Conservation (phyloP, 257 asterid genomes). For the Solanum infundibuliforme region DNA sequence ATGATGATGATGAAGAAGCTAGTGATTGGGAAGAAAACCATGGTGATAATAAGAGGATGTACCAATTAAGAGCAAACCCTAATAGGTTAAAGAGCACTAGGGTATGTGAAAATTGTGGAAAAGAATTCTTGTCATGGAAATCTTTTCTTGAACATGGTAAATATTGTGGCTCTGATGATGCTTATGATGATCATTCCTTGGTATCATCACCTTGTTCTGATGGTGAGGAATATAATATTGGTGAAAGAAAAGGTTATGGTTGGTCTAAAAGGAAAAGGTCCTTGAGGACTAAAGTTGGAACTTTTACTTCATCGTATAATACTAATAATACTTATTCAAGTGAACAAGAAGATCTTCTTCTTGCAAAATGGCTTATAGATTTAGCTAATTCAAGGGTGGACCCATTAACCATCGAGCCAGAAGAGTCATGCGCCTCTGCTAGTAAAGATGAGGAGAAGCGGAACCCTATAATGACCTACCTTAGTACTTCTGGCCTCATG, state of each 20-base stretch:
- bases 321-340: slow-evolving; percentile 9
- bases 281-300: slow-evolving; percentile 48
- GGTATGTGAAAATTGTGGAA: slow-evolving; percentile 79
- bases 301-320: slow-evolving; percentile 13
- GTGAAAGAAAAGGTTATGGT: slow-evolving; percentile 22
- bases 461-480: slow-evolving; percentile 13
- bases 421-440: slow-evolving; percentile 75
- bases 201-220: slow-evolving; percentile 51
- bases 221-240: slow-evolving; percentile 26
- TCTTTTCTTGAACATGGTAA: slow-evolving; percentile 91
- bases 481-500: neutral
- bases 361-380: slow-evolving; percentile 66
- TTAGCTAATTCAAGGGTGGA: slow-evolving; percentile 55
- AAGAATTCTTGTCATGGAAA: slow-evolving; percentile 87
- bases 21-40: slow-evolving; percentile 70
- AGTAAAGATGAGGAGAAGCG: slow-evolving; percentile 53
- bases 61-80: slow-evolving; percentile 76
- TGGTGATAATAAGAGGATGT: slow-evolving; percentile 54
- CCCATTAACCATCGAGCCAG: slow-evolving; percentile 32
- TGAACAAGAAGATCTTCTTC: slow-evolving; percentile 71
- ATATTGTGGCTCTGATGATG: slow-evolving; percentile 57
- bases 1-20: slow-evolving; percentile 48
- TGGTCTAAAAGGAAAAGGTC: slow-evolving; percentile 83
- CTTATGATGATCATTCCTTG: slow-evolving; percentile 49
- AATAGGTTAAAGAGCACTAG: slow-evolving; percentile 62